Evolutionary conservation across 768 basidiomycete genomes (phyloP), one percentile per base, ranked within the genome.

Genomic region (Serendipita sp.): DNA sequence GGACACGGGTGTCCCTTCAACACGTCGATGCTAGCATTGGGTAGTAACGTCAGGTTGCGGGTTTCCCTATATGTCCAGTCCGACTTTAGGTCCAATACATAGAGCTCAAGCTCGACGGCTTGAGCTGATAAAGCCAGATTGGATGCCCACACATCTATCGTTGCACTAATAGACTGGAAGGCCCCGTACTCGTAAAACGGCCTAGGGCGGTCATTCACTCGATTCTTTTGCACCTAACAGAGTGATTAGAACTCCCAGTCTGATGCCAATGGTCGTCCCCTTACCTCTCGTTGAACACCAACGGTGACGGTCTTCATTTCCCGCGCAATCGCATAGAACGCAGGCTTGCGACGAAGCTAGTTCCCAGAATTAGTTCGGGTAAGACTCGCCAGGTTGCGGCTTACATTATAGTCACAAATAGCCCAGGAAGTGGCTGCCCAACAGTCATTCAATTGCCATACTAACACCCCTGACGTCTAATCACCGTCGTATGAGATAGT

Each of bases 391-490:
- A 9, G 42, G 11, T 24, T 24, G 30, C 2, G 22, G 61, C 69
- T 13, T 58, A 71, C 70, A 50, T 69, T 70, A 68, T 76, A 77
- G 66, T 78, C 77, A 11, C 68, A 71, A 62, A 79, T 75, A 14
- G 75, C 71, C 78, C 77, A 79, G 11, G 75, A 76, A 1, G 73
- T 74, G 26, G 70, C 72, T 0, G 77, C 76, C 74, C 75, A 78
- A 65, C 73, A 74, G 60, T 74, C 70, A 68, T 74, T 75, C 61
- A 76, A 61, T 68, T 77, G 77, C 77, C 77, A 79, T 1, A 78
- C 76, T 9, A 79, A 66, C 1, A 74, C 76, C 22, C 70, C 70
- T 1, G 61, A 66, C 50, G 60, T 68, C 70, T 70, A 60, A n/a
- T 4, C 20, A 31, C 14, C 45, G n/a, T n/a, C n/a, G 20, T 9